Evolutionary conservation across 345 rosid species (phyloP).

Genomic region (Orychophragmus violaceus): DNA sequence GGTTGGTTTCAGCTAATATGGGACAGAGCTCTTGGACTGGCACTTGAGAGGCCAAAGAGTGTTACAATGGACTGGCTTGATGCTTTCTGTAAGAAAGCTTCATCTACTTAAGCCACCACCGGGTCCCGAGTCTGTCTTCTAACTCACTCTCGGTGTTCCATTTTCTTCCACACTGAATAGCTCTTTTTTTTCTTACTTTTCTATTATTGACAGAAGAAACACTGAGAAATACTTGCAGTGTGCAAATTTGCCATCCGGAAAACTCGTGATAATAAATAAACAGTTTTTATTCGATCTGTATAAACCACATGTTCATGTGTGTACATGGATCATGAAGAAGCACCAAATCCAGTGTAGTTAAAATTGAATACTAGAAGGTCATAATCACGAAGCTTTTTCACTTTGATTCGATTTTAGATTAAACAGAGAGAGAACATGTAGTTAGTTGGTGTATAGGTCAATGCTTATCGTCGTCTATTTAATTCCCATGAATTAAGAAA

Average conservation of each 20-base stretch:
- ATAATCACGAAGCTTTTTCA: too few species aligned
- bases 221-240: slow-evolving; percentile 8
- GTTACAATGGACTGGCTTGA: slow-evolving; percentile 96
- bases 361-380: too few species aligned
- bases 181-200: too few species aligned
- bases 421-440: background rate
- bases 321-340: too few species aligned
- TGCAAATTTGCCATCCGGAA: slow-evolving; percentile 11
- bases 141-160: background rate
- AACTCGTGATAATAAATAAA: slow-evolving; percentile 18
- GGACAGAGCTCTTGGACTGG: slow-evolving; percentile 94
- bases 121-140: background rate
- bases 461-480: background rate
- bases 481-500: background rate
- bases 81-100: slow-evolving; percentile 62
- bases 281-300: background rate
- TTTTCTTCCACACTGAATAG: slow-evolving; percentile 14
- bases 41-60: slow-evolving; percentile 98
- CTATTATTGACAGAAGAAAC: slow-evolving; percentile 17
- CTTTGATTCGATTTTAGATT: background rate
- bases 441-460: background rate
- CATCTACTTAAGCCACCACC: slow-evolving; percentile 11
- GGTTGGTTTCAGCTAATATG: slow-evolving; percentile 66
- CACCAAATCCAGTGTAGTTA: too few species aligned
- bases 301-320: too few species aligned